Percentiles rank a stretch among this genome's conserved stretches.
Evolutionary conservation across 1,139 yeast species (phyloP).

Genomic region (Meyerozyma smithsonii): DNA sequence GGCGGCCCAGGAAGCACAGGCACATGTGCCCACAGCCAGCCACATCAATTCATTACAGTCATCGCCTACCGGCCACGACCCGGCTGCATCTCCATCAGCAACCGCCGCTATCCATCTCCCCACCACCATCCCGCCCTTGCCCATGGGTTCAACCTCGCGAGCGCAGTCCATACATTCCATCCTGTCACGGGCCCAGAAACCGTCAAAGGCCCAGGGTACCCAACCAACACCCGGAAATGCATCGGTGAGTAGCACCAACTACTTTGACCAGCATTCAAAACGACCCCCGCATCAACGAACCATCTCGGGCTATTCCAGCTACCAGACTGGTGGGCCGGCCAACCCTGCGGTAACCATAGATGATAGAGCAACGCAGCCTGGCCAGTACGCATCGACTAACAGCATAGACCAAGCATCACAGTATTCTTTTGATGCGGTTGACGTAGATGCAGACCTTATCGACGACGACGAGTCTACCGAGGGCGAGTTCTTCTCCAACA

Average conservation of each 20-base stretch:
- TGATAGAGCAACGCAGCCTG: not conserved
- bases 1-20: conserved; percentile 4
- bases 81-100: not conserved
- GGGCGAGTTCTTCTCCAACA: conserved; percentile 18
- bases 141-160: not conserved
- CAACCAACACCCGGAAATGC: conserved; percentile 3
- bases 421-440: conserved; percentile 29
- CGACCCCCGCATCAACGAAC: not conserved
- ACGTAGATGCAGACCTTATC: conserved; percentile 22
- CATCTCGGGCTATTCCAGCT: not conserved
- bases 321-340: not conserved
- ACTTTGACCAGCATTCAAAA: not conserved
- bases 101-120: not conserved
- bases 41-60: not conserved
- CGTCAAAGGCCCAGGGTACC: conserved; percentile 7
- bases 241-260: not conserved
- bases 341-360: not conserved
- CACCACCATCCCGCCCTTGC: not conserved
- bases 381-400: not conserved
- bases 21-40: not conserved
- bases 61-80: not conserved
- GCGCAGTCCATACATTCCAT: conserved; percentile 12
- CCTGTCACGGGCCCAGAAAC: conserved; percentile 6
- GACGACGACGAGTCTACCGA: conserved; percentile 33
- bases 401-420: conserved; percentile 2